Evolutionary conservation across 2,329 filamentous ascomycete genomes (phyloP), one percentile per base, ranked within the genome.

Genomic region (Aureobasidium zeae): DNA sequence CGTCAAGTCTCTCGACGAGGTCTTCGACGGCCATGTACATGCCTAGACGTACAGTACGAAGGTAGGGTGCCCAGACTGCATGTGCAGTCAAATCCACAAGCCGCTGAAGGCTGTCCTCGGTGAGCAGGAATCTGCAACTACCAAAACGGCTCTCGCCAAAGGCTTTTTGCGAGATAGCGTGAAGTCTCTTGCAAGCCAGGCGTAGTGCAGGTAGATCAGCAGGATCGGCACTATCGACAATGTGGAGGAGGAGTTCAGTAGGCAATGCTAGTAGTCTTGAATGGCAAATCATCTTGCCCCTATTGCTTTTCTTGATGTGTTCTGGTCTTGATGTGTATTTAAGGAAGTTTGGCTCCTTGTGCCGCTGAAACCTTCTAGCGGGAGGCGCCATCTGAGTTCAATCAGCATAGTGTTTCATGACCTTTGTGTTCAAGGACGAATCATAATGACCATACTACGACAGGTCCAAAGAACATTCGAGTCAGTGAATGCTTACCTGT

Each of bases 71-170:
- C 15, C 37, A 34, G 0, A 13, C 15, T 12, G 43, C 13, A 17
- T 45, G 43, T 10, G 33, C 43, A 10, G 43, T 45, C 5, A 45
- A 22, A 2, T 38, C 43, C 5, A 45, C 16, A 3, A 45, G 21
- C 8, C 32, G 33, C 4, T 37, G 13, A 4, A 45, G 13, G 9
- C 33, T 45, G 33, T 32, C 21, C 16, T 29, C 13, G 4, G 42
- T 17, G 8, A 37, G 6, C n/a, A 35, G 17, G 22, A 33, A 28
- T 4, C 37, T 16, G 12, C 28, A 19, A 4, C 31, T 9, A 30
- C n/a, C 37, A 13, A 31, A 19, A 6, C 12, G 12, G 12, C 16
- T 34, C 21, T 33, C 31, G 15, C 39, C 39, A 12, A 43, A 43
- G 2, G 39, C 29, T 22, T 34, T 28, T 2, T 5, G 15, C 7